A percentile compares a stretch with the other conserved stretches of the same genome.
Evolutionary conservation across 805 yeast species (phyloP).

Genomic region (Saturnispora bothae): DNA sequence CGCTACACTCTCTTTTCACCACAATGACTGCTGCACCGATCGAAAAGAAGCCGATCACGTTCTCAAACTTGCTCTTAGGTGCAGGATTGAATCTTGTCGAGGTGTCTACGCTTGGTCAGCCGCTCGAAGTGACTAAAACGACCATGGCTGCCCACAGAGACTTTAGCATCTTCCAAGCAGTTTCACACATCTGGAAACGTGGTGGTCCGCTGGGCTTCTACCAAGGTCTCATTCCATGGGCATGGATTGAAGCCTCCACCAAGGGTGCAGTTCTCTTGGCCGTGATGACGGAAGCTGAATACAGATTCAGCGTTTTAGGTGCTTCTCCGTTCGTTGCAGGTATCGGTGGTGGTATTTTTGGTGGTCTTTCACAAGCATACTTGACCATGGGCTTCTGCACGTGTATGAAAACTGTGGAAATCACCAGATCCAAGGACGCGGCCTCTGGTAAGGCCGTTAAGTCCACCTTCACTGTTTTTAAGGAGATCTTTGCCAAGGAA

Average conservation of each 20-base stretch:
- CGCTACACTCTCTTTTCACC: no score
- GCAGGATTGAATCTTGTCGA: constrained; percentile 90
- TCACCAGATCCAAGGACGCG: constrained; percentile 77
- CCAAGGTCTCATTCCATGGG: constrained; percentile 99
- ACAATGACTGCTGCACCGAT: no score
- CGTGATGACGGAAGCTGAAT: constrained; percentile 88
- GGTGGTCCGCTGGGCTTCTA: constrained; percentile 91
- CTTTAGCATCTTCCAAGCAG: constrained; percentile 55
- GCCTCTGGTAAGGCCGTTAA: constrained; percentile 57
- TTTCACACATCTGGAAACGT: constrained; percentile 75
- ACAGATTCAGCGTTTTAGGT: constrained; percentile 55
- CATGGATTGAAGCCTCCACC: constrained; percentile 99
- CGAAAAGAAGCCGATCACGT: constrained; percentile 76
- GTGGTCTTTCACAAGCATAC: constrained; percentile 96
- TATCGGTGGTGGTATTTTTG: constrained; percentile 89
- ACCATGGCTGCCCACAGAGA: constrained; percentile 96
- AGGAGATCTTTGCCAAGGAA: constrained; percentile 71
- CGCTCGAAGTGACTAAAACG: constrained; percentile 89
- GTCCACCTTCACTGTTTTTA: constrained; percentile 77
- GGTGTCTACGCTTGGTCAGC: constrained; percentile 93
- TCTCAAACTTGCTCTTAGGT: constrained; percentile 84
- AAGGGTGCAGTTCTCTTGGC: constrained; percentile 94
- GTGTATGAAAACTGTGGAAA: constrained; percentile 98
- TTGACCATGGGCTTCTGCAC: constrained; percentile 97
- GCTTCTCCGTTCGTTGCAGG: constrained; percentile 70